These are phyloP conservation scores for Colletotrichum sp. DNA, from an alignment of 2,329 filamentous ascomycete genomes.

Conservation along the genomic window DNA sequence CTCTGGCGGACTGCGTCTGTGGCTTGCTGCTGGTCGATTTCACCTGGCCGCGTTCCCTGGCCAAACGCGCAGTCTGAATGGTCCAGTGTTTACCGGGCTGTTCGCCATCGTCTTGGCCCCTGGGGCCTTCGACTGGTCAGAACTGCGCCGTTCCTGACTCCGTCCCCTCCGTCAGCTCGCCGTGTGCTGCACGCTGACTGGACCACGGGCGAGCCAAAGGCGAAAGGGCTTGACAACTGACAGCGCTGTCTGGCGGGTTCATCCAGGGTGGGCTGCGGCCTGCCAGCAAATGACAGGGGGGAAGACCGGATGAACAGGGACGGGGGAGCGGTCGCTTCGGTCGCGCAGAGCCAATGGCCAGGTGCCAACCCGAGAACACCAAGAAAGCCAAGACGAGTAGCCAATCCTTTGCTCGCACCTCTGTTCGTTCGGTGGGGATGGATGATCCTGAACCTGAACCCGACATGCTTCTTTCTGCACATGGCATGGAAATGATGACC, in stretches of 20 bases:
- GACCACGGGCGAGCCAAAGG: neutral
- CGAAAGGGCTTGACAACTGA: conserved; percentile 2
- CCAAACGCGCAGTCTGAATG: conserved; percentile 10
- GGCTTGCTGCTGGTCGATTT: conserved; percentile 5
- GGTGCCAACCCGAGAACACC: neutral
- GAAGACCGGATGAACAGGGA: conserved; percentile 16
- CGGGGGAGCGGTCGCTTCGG: neutral
- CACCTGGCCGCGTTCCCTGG: neutral
- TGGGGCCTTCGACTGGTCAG: neutral
- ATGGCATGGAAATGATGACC: neutral
- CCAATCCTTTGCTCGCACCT: neutral
- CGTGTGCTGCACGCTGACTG: neutral
- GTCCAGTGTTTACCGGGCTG: conserved; percentile 13
- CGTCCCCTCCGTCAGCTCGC: neutral
- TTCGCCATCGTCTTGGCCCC: conserved; percentile 5
- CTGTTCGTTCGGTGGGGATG: neutral
- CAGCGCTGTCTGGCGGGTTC: neutral
- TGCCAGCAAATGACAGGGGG: conserved; percentile 10
- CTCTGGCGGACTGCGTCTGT: neutral
- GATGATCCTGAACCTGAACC: neutral
- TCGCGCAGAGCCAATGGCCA: neutral
- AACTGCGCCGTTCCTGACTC: neutral
- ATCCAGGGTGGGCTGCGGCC: neutral
- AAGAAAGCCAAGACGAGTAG: neutral
- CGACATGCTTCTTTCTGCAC: neutral